Evolutionary conservation across 495 filamentous ascomycete species (phyloP).

Genomic region (Aspergillus nanangensis): DNA sequence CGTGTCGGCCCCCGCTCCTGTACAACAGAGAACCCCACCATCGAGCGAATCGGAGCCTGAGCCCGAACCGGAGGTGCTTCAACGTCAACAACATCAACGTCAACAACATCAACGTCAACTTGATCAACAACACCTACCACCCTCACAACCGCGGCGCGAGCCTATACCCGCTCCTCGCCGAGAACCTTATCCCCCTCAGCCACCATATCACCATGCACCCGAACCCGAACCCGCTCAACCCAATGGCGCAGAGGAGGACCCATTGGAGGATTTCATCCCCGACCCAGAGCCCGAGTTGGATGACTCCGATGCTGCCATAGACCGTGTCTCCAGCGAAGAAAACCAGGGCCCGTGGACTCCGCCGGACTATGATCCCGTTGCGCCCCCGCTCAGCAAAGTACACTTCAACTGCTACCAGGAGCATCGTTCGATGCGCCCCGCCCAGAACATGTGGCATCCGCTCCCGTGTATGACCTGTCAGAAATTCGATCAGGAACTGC

Average conservation of each 20-base stretch:
- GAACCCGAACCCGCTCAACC: not conserved
- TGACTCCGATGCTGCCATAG: conserved; percentile 18
- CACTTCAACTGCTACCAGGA: conserved; percentile 45
- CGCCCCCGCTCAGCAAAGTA: conserved; percentile 34
- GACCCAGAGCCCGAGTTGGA: conserved; percentile 33
- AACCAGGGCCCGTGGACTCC: conserved; percentile 25
- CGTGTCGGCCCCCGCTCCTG: not conserved
- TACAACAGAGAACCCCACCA: conserved; percentile 14
- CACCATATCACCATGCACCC: not conserved
- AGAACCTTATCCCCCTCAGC: not conserved
- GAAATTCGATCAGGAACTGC: conserved; percentile 37
- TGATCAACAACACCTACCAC: not conserved
- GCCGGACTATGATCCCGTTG: conserved; percentile 29
- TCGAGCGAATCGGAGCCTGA: conserved; percentile 14
- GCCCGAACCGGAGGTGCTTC: not conserved
- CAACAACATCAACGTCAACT: not conserved
- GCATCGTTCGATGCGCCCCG: conserved; percentile 37
- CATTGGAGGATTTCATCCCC: conserved; percentile 37
- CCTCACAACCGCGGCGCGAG: not conserved
- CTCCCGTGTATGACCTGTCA: conserved; percentile 49
- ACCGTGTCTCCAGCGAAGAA: conserved; percentile 23
- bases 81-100: not conserved
- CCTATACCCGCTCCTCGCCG: not conserved
- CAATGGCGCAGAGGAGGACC: conserved; percentile 15
- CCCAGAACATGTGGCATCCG: conserved; percentile 41